Conservation (phyloP, 352 stramenopile genomes). For the Aphanomyces stellatus region DNA sequence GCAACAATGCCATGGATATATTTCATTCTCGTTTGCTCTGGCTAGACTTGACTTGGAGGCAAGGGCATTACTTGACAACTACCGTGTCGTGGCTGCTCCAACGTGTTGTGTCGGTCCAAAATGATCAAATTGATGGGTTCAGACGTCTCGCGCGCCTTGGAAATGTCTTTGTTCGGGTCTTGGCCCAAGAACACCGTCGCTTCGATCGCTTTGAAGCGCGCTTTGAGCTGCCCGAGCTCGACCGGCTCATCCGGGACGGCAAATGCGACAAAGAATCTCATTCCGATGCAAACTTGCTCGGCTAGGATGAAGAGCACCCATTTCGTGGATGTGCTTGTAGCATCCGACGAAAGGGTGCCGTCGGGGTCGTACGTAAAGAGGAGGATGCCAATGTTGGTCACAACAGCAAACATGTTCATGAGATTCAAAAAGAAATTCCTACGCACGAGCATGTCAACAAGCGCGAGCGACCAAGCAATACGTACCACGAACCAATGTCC, state of each 20-base stretch:
- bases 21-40: no score
- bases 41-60: no score
- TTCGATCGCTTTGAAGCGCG: constrained; percentile 66
- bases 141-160: no score
- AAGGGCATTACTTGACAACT: no score
- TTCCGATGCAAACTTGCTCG: constrained; percentile 57
- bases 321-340: constrained; percentile 29
- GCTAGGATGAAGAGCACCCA: constrained; percentile 60
- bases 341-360: constrained; percentile 28
- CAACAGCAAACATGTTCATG: constrained; percentile 74
- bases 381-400: constrained; percentile 70
- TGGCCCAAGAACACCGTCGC: constrained; percentile 64
- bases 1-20: no score
- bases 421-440: constrained; percentile 26
- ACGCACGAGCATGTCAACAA: neutral
- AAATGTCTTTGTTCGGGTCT: no score
- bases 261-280: constrained; percentile 54
- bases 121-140: no score
- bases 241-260: constrained; percentile 45
- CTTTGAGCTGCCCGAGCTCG: constrained; percentile 43
- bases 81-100: no score
- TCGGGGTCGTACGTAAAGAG: constrained; percentile 78
- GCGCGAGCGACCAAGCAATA: constrained; percentile 49
- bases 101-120: no score
- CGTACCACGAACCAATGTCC: constrained; percentile 88